Conservation (phyloP, 805 yeast species). For the Lipomyces lipofer region DNA sequence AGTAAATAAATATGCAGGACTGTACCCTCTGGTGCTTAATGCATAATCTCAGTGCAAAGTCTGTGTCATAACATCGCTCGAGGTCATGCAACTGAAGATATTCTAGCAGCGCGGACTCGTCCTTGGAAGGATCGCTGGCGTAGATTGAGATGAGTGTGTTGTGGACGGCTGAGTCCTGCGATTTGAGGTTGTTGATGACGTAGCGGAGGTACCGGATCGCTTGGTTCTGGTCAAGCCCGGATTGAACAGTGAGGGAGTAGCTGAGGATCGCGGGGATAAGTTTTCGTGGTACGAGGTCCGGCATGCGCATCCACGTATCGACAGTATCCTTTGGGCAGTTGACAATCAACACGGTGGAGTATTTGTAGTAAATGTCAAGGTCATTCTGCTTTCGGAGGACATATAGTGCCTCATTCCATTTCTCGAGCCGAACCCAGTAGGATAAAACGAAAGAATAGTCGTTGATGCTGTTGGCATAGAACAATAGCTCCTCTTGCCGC, state of each 20-base stretch:
- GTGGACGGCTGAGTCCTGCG: constrained; percentile 54
- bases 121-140: constrained; percentile 48
- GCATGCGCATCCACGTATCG: constrained; percentile 69
- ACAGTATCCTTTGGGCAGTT: constrained; percentile 71
- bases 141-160: constrained; percentile 71
- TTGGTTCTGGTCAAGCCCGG: constrained; percentile 56
- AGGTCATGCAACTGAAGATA: constrained; percentile 49
- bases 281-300: constrained; percentile 57
- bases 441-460: constrained; percentile 71
- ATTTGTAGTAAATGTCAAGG: constrained; percentile 56
- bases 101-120: constrained; percentile 52
- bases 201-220: constrained; percentile 64
- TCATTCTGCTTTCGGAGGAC: constrained; percentile 54
- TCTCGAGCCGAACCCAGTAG: constrained; percentile 65
- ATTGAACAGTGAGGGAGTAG: constrained; percentile 44
- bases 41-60: constrained; percentile 74
- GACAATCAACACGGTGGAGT: constrained; percentile 65
- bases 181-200: constrained; percentile 49
- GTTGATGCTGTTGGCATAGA: constrained; percentile 63
- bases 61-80: constrained; percentile 55
- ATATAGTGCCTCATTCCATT: constrained; percentile 73
- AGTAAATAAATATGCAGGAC: constrained; percentile 72
- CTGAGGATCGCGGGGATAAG: constrained; percentile 75
- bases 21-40: constrained; percentile 56
- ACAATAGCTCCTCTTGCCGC: constrained; percentile 60